Base-by-base conservation (phyloP, 768 basidiomycete species). In the Coprinopsis sp. region DNA sequence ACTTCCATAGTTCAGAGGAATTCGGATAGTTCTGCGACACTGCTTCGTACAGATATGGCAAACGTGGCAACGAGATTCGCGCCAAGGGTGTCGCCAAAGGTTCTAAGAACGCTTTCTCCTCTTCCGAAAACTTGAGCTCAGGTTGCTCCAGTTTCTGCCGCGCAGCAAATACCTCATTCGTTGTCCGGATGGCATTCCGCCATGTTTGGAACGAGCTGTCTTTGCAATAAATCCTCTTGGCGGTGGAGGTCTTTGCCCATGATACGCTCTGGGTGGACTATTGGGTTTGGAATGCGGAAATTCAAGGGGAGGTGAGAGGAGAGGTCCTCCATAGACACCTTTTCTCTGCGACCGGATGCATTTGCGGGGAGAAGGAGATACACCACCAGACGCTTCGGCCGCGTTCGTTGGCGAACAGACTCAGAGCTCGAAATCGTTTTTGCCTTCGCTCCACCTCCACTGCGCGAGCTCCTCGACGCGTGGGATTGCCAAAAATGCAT, bases 1-100 rank as follows among this genome's bases (percentile, higher is more conserved):
- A 78, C 60, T 91, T 93, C 96, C 96, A 98, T 44, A 98, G 68
- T 64, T 96, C 92, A 80, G 91, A 98, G 2, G 86, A 90, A 10
- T 77, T 81, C 1, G 94, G 87, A 58, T 97, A 96, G 52, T 93
- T 79, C 3, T 68, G 75, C 19, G 98, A 76, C 0, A 95, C 95
- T 16, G 90, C 74, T 66, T 99, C 96, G 61, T 96, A 98, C n/a
- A 96, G 77, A 64, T 89, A 93, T 2, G 87, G 85, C 25, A 95
- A 70, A 38, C 85, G 81, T 56, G 96, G 91, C 6, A 98, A 70
- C 22, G 83, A 82, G 34, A 81, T 73, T 51, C 93, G 77, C 36
- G 87, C 78, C 18, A 76, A 74, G 4, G 83, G 76, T 3, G 87
- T 79, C 14, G 87, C 78, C 33, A 97, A 78, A 13, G 86, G 84